Base-by-base conservation (phyloP, 805 yeast species). In the Pichia cephalocereana region DNA sequence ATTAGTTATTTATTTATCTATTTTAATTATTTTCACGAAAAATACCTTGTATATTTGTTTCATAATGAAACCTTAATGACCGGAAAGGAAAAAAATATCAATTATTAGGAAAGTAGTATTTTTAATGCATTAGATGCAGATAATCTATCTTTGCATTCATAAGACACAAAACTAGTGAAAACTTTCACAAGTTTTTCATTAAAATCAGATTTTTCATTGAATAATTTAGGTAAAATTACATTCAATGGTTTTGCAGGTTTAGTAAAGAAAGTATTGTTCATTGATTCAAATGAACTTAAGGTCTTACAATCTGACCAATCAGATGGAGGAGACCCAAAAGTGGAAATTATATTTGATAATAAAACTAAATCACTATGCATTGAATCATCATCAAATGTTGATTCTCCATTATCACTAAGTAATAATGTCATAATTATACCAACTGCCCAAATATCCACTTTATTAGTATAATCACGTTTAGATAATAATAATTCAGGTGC, bases 401-500 rank as follows among this genome's bases (percentile, higher is more conserved):
- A 67, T 23, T 61, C 51, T 17, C 71, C 64, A 48, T 71, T 61
- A 1, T 49, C 32, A 31, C 78, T 65, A 52, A 74, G 73, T 31
- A 87, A 54, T 41, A 74, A 61, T n/a, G 82, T 76, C 44, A 81
- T 55, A 2, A 85, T 57, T 11, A 87, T 74, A 0, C 87, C 95
- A 18, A 77, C 60, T 1, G 85, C 68, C 95, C 95, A 86, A 15
- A 84, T 68, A 56, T 86, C 95, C 9, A 86, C 68, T 38, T 71
- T 77, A 37, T 58, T 61, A 2, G 73, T 65, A 57, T 86, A 86
- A 50, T 70, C 68, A 1, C 68, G 52, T n/a, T 75, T 64, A 0
- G 86, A 85, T 45, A 84, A 73, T 40, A 86, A 67, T 43, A 83
- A 64, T 57, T 86, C 95, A 0, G 95, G 91, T 0, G 93, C 81